Percentiles rank a stretch among this genome's conserved stretches.
These are phyloP conservation scores for Aspergillus sp. DNA, from an alignment of 2,329 filamentous ascomycete species.

Conservation along the genomic window DNA sequence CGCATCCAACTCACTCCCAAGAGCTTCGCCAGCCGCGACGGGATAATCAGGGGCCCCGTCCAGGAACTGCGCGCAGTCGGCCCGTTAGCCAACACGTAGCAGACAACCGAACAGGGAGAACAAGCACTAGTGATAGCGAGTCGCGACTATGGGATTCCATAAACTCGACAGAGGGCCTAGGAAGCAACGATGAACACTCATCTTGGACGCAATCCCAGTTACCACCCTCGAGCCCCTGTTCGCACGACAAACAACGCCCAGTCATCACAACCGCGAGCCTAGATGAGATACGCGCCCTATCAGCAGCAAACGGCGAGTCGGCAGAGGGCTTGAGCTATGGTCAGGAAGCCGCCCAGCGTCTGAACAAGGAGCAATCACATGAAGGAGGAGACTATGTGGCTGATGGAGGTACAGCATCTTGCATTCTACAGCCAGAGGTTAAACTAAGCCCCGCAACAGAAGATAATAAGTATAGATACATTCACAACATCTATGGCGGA, in stretches of 20 bases:
- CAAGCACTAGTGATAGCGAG: constrained; percentile 10
- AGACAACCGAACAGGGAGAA: constrained; percentile 13
- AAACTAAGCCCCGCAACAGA: constrained; percentile 63
- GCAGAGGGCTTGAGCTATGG: constrained; percentile 16
- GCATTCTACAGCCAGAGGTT: constrained; percentile 60
- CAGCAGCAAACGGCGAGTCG: constrained; percentile 10
- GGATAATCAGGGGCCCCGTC: constrained; percentile 4
- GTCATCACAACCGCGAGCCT: constrained; percentile 6
- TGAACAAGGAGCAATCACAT: constrained; percentile 19
- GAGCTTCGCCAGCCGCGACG: constrained; percentile 8
- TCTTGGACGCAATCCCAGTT: constrained; percentile 8
- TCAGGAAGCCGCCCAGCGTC: constrained; percentile 15
- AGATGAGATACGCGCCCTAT: constrained; percentile 10
- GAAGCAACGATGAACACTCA: constrained; percentile 1
- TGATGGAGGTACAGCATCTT: constrained; percentile 27
- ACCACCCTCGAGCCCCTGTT: constrained; percentile 14
- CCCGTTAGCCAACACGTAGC: constrained; percentile 12
- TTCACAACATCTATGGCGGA: constrained; percentile 65
- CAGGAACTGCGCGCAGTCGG: constrained; percentile 10
- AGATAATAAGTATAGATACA: constrained; percentile 53
- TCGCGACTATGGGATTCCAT: constrained; percentile 13
- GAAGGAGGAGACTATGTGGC: constrained; percentile 18
- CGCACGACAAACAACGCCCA: constrained; percentile 9
- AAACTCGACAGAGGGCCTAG: constrained; percentile 10
- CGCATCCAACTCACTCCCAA: constrained; percentile 8